Evolutionary conservation across 208 protist genomes (phyloP).

Genomic region (Trypanosoma theileri): DNA sequence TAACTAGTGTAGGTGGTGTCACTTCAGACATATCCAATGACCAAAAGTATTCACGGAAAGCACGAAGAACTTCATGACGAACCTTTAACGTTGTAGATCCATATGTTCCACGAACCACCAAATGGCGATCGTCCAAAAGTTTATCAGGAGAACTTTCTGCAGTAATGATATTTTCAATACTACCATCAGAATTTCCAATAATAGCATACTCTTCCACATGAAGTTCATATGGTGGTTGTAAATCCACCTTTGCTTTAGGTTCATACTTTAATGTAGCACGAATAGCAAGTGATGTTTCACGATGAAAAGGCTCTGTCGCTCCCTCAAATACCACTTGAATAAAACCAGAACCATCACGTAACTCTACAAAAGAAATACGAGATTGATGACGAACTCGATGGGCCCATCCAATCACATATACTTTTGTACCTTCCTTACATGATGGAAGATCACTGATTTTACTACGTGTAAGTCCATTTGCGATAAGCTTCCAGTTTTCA

Average conservation of each 20-base stretch:
- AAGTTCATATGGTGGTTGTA: conserved; percentile 83
- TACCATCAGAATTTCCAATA: conserved; percentile 79
- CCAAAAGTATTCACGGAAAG: conserved; percentile 97
- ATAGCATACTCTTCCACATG: conserved; percentile 88
- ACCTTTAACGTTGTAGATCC: conserved; percentile 90
- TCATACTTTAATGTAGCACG: conserved; percentile 68
- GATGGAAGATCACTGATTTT: conserved; percentile 53
- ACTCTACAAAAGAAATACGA: conserved; percentile 95
- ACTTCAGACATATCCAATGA: conserved; percentile 92
- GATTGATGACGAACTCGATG: conserved; percentile 93
- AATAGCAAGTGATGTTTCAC: conserved; percentile 87
- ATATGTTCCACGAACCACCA: conserved; percentile 92
- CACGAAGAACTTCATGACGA: conserved; percentile 84
- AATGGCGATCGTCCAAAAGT: conserved; percentile 94
- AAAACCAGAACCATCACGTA: conserved; percentile 96
- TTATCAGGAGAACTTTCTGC: conserved; percentile 92
- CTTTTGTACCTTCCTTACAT: conserved; percentile 46
- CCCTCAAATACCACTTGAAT: conserved; percentile 95
- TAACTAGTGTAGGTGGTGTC: conserved; percentile 97
- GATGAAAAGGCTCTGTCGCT: conserved; percentile 68
- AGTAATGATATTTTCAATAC: conserved; percentile 89
- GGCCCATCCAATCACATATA: conserved; percentile 95
- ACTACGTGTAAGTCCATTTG: conserved; percentile 41
- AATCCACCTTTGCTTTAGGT: conserved; percentile 79
- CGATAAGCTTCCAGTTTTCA: conserved; percentile 48